phyloP scores from a whole-genome alignment of 306 rosid genomes.

The Betula pendula region DNA sequence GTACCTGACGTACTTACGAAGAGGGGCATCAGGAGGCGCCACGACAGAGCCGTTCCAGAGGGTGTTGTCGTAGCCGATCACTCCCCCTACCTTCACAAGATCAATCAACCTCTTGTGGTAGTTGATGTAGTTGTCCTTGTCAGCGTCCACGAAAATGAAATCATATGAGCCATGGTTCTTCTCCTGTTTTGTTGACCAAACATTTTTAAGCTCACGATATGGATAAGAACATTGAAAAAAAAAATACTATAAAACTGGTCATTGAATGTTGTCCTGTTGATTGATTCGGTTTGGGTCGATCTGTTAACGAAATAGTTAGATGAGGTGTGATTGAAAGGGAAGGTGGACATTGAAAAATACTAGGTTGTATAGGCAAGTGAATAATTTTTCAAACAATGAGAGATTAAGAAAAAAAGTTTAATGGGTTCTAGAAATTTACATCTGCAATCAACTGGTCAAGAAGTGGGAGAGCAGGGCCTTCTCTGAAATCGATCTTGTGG shows the following conservation, averaged over 20 bases:
- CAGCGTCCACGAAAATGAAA: slow-evolving; percentile 87
- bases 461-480: slow-evolving; percentile 92
- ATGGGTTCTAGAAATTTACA: slow-evolving; percentile 33
- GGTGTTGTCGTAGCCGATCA: slow-evolving; percentile 93
- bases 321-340: too few relatives aligned
- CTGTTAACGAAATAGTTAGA: too few relatives aligned
- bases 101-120: slow-evolving; percentile 88
- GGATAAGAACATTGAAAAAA: too few relatives aligned
- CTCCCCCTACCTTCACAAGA: slow-evolving; percentile 74
- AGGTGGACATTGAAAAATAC: too few relatives aligned
- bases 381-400: neutral
- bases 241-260: too few relatives aligned
- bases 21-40: slow-evolving; percentile 85
- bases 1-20: slow-evolving; percentile 87
- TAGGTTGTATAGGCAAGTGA: too few relatives aligned
- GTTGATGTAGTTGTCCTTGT: slow-evolving; percentile 87
- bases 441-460: slow-evolving; percentile 72
- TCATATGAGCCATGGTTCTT: slow-evolving; percentile 71
- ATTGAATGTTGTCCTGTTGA: too few relatives aligned
- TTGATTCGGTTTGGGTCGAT: too few relatives aligned
- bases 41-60: slow-evolving; percentile 93
- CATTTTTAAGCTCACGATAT: too few relatives aligned
- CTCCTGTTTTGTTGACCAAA: slow-evolving; percentile 36
- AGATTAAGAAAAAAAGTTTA: neutral
- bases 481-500: slow-evolving; percentile 90